Evolutionary conservation across 345 rosid genomes (phyloP).

Genomic region (Salix dunnii): DNA sequence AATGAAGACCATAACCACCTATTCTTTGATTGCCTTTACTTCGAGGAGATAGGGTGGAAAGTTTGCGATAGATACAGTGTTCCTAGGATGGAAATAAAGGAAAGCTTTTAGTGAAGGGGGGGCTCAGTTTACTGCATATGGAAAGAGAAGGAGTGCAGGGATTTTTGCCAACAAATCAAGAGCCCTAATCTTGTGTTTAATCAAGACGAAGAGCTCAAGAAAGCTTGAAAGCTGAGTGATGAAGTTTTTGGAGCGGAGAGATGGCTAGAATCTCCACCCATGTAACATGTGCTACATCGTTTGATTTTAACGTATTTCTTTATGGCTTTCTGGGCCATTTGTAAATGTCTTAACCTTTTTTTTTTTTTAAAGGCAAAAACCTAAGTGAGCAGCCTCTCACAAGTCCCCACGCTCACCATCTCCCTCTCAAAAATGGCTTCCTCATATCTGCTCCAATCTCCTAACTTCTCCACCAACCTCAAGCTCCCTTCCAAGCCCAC

Average conservation of each 20-base stretch:
- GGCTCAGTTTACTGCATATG: neutral
- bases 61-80: neutral
- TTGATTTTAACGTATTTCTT: too few relatives aligned
- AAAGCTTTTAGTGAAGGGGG: neutral
- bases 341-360: too few relatives aligned
- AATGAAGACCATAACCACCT: neutral
- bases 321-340: too few relatives aligned
- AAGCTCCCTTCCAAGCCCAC: neutral
- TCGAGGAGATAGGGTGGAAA: neutral
- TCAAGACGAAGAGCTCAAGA: neutral
- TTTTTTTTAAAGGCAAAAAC: too few relatives aligned
- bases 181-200: neutral
- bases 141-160: neutral
- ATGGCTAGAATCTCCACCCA: too few relatives aligned
- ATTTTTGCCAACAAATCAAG: neutral
- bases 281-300: too few relatives aligned
- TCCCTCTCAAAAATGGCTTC: slow-evolving; percentile 29
- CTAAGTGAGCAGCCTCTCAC: too few relatives aligned
- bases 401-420: neutral
- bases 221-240: neutral
- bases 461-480: slow-evolving; percentile 8
- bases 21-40: neutral
- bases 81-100: neutral
- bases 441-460: slow-evolving; percentile 13
- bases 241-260: neutral